Conservation (phyloP, 2,329 filamentous ascomycete genomes). For the Ophiostoma quercus region DNA sequence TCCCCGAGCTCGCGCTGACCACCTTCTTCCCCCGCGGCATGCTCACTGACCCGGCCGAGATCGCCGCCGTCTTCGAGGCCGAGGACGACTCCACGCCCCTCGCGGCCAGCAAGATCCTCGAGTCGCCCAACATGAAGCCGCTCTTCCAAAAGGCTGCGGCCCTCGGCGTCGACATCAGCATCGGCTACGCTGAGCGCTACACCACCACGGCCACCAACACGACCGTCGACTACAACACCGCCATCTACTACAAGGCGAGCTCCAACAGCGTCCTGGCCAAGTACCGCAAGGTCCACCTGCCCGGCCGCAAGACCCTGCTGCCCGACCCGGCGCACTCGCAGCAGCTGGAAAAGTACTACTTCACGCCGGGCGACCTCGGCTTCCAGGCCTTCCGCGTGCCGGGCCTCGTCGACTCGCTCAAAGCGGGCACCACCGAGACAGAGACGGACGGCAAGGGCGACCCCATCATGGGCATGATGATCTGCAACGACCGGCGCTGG, state of each 20-base stretch:
- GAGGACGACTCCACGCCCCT: conserved; percentile 34
- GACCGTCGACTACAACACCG: conserved; percentile 45
- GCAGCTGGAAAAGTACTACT: conserved; percentile 54
- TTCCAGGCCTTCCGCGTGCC: conserved; percentile 50
- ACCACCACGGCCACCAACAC: conserved; percentile 31
- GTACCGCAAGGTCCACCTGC: conserved; percentile 53
- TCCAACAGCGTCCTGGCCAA: conserved; percentile 42
- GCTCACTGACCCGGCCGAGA: conserved; percentile 40
- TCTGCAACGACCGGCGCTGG: conserved; percentile 52
- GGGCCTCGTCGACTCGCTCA: conserved; percentile 36
- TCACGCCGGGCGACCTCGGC: conserved; percentile 47
- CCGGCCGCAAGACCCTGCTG: conserved; percentile 49
- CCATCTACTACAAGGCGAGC: conserved; percentile 46
- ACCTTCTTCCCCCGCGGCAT: conserved; percentile 53
- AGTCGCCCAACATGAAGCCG: conserved; percentile 42
- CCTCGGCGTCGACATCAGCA: conserved; percentile 45
- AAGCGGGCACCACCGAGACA: conserved; percentile 40
- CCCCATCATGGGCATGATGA: conserved; percentile 49
- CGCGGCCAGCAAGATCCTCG: conserved; percentile 32
- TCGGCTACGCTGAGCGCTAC: conserved; percentile 49
- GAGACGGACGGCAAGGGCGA: not conserved
- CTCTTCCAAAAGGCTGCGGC: conserved; percentile 46
- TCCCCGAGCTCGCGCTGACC: conserved; percentile 50
- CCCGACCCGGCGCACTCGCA: conserved; percentile 42
- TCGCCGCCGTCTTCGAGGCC: conserved; percentile 47